Conservation (phyloP, 2,329 filamentous ascomycete genomes). For the Pyrenochaeta sp. region DNA sequence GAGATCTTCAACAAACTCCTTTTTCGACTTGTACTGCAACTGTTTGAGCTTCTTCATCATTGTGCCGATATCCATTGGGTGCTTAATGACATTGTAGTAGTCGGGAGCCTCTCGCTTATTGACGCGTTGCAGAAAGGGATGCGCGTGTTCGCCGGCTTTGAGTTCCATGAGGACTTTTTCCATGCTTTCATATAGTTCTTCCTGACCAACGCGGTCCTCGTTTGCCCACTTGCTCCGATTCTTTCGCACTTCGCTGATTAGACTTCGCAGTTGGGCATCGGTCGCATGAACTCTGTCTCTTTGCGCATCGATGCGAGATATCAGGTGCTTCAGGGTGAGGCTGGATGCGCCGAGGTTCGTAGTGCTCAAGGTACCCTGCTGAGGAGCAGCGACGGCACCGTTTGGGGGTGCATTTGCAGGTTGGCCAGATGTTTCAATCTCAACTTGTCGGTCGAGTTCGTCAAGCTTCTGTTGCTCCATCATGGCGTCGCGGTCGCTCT, state of each 20-base stretch:
- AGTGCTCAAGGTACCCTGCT: conserved; percentile 89
- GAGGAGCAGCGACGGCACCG: conserved; percentile 62
- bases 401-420: conserved; percentile 58
- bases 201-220: conserved; percentile 96
- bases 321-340: conserved; percentile 94
- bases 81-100: conserved; percentile 93
- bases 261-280: conserved; percentile 86
- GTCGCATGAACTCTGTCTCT: conserved; percentile 89
- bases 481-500: conserved; percentile 96
- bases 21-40: conserved; percentile 70
- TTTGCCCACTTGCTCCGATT: conserved; percentile 99
- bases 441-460: conserved; percentile 93
- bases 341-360: conserved; percentile 96
- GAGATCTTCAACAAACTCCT: conserved; percentile 92
- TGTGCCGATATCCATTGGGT: conserved; percentile 95
- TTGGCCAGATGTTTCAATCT: conserved; percentile 86
- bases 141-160: conserved; percentile 96
- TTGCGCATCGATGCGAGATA: conserved; percentile 93
- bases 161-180: conserved; percentile 97
- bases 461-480: conserved; percentile 96
- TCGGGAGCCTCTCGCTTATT: conserved; percentile 98
- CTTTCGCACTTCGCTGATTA: conserved; percentile 98
- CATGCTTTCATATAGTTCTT: conserved; percentile 94
- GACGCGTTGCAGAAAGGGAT: conserved; percentile 91
- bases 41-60: conserved; percentile 98